These are phyloP conservation scores for Carex arenaria DNA, from an alignment of 202 grass and related monocot species.

Conservation along the genomic window DNA sequence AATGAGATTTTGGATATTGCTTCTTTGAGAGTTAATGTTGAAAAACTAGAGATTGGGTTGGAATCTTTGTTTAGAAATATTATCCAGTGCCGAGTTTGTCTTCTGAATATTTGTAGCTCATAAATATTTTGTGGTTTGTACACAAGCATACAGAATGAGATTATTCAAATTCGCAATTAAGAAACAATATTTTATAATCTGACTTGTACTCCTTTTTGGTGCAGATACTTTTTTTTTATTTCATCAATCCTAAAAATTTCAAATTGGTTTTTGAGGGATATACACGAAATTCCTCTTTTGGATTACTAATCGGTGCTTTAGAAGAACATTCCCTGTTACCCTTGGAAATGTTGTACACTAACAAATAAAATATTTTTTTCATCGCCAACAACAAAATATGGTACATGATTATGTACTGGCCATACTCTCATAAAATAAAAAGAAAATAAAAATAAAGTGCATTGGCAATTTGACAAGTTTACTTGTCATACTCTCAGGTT, in stretches of 20 bases:
- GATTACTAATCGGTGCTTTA: neutral
- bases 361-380: neutral
- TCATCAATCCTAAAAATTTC: neutral
- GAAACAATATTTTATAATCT: neutral
- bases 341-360: neutral
- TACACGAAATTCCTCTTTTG: neutral
- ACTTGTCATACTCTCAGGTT: too few species aligned
- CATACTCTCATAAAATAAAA: too few species aligned
- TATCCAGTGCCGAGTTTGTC: slow-evolving; percentile 52
- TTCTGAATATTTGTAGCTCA: slow-evolving; percentile 61
- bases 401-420: too few species aligned
- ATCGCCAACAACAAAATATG: neutral
- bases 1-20: slow-evolving; percentile 30
- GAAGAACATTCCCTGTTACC: neutral
- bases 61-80: slow-evolving; percentile 59
- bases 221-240: neutral
- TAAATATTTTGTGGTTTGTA: slow-evolving; percentile 31
- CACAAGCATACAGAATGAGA: neutral
- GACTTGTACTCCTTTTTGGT: neutral
- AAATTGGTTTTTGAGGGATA: neutral
- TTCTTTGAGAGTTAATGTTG: slow-evolving; percentile 31
- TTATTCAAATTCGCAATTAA: neutral
- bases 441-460: too few species aligned
- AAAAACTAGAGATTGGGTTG: slow-evolving; percentile 48
- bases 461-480: too few species aligned